Conservation (phyloP, 2,329 filamentous ascomycete genomes). For the Curvularia verruculosa region DNA sequence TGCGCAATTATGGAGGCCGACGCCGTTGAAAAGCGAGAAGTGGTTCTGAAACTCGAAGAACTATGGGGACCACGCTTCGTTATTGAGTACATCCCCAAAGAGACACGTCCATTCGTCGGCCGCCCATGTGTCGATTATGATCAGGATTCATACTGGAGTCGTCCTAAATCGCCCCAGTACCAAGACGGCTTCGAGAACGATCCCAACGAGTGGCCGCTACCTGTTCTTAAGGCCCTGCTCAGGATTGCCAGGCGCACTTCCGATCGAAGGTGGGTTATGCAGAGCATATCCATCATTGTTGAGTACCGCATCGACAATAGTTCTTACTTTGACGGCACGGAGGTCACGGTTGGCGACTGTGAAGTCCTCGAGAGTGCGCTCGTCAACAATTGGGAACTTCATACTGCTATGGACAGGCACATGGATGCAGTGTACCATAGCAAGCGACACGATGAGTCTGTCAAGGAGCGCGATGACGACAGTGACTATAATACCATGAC, state of each 20-base stretch:
- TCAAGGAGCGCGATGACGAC: no score
- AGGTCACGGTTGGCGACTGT: no score
- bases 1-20: constrained; percentile 40
- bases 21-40: constrained; percentile 30
- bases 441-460: no score
- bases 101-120: constrained; percentile 38
- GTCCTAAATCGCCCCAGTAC: constrained; percentile 28
- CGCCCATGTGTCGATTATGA: no score
- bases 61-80: constrained; percentile 41
- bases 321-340: no score
- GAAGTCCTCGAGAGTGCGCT: no score
- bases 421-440: no score
- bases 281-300: constrained; percentile 37
- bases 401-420: no score
- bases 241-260: constrained; percentile 31
- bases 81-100: constrained; percentile 37
- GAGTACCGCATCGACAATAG: constrained; percentile 40
- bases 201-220: constrained; percentile 39
- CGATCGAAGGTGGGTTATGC: constrained; percentile 31
- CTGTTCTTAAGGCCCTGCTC: constrained; percentile 36
- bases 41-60: constrained; percentile 35
- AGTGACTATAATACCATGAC: no score
- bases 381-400: no score
- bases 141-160: no score
- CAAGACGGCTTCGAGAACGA: constrained; percentile 33